Conservation (phyloP, 2,329 filamentous ascomycete genomes). For the Keithomyces neogunnii region DNA sequence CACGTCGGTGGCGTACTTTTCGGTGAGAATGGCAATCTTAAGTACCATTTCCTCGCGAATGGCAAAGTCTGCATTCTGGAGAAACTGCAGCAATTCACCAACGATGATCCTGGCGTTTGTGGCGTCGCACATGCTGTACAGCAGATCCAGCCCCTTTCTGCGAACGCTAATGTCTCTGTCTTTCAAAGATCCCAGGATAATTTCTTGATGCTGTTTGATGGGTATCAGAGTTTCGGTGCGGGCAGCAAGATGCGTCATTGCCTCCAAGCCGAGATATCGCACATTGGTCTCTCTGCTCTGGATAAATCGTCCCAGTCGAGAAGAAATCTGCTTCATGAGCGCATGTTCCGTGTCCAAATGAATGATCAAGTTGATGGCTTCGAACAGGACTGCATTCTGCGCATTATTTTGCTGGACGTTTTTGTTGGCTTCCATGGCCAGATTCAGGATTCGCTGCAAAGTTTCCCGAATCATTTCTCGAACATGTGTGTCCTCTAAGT, state of each 20-base stretch:
- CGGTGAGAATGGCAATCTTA: slow-evolving; percentile 95
- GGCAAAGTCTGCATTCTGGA: slow-evolving; percentile 94
- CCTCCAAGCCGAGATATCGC: slow-evolving; percentile 87
- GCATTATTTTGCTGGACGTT: slow-evolving; percentile 99
- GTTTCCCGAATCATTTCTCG: slow-evolving; percentile 88
- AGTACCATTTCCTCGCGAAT: slow-evolving; percentile 99
- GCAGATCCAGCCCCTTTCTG: slow-evolving; percentile 85
- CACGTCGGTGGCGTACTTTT: slow-evolving; percentile 96
- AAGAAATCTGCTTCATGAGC: slow-evolving; percentile 92
- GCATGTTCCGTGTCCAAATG: slow-evolving; percentile 92
- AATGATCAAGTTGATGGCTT: slow-evolving; percentile 97
- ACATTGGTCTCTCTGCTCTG: slow-evolving; percentile 96
- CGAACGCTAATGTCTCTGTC: slow-evolving; percentile 96
- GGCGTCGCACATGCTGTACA: slow-evolving; percentile 99
- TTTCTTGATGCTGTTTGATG: slow-evolving; percentile 95
- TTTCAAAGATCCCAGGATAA: slow-evolving; percentile 88
- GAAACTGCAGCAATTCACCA: slow-evolving; percentile 83
- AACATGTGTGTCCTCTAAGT: slow-evolving; percentile 78
- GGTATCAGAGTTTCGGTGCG: slow-evolving; percentile 89
- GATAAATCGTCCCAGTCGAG: slow-evolving; percentile 87
- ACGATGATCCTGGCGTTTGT: slow-evolving; percentile 93
- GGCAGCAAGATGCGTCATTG: slow-evolving; percentile 96
- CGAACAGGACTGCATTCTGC: slow-evolving; percentile 94
- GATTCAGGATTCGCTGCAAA: slow-evolving; percentile 80
- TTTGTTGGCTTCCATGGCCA: slow-evolving; percentile 88